Evolutionary conservation across 1,139 yeast genomes (phyloP), one percentile per base, ranked within the genome.

Genomic region (Debaryomyces sp.): DNA sequence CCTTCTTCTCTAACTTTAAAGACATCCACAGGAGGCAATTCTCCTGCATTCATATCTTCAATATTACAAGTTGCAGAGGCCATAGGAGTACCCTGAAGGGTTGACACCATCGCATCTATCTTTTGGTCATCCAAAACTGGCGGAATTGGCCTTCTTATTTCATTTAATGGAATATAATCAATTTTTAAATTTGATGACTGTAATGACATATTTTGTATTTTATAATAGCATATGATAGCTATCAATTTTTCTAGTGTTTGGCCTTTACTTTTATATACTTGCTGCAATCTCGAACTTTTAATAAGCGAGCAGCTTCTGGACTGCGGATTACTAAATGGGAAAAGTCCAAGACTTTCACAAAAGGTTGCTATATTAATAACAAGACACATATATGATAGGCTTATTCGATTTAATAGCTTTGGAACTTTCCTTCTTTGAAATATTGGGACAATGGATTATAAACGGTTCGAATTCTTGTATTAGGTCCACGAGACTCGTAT

Each of bases 71-170:
- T 87, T 1, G 78, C 70, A 9, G 89, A 84, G 0, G 82, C 85
- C 72, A 70, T 75, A 6, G 94, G 92, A 0, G 54, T 57, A 0
- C 92, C 91, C 6, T 77, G 72, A 48, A 88, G 68, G 0, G 95
- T 88, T 5, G 89, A 82, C 0, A 82, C 85, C 96, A 89, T 89
- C 7, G 92, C 79, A 46, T 83, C 87, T 39, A 89, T 89, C 63
- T 89, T 89, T 41, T 76, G 75, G 53, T 76, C 64, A 60, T 89
- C 96, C 22, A 89, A 69, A 1, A 87, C 96, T 0, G 96, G 96
- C 32, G 90, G 87, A 27, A 89, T 89, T 3, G 96, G 96, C 54
- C 96, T 73, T 48, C 81, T 75, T 52, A 89, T 89, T 52, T 82
- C 77, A 5, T 73, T 66, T 27, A 89, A 71, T 2, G 96, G 94